Evolutionary conservation across 805 yeast species (phyloP).

Genomic region (Candida verbasci): DNA sequence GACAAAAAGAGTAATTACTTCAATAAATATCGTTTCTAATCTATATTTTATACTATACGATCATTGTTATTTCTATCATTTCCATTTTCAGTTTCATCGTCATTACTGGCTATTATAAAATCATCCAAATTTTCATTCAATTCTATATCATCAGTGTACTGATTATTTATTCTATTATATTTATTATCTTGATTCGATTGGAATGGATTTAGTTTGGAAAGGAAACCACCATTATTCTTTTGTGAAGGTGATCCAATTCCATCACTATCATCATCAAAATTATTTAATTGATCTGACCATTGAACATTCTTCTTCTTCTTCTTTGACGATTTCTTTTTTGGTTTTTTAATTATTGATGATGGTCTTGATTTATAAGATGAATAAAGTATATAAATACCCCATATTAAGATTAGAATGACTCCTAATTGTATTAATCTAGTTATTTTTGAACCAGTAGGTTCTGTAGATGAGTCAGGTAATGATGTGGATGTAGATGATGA

Average conservation of each 20-base stretch:
- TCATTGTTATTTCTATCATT: background rate
- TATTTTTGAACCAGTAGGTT: constrained; percentile 13
- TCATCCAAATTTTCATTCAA: constrained; percentile 37
- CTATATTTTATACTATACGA: constrained; percentile 1
- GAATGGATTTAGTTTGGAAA: constrained; percentile 30
- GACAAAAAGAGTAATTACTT: too few relatives aligned
- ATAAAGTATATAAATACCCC: constrained; percentile 39
- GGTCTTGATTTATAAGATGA: constrained; percentile 34
- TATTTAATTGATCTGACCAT: constrained; percentile 43
- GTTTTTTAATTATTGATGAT: constrained; percentile 36
- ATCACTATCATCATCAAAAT: constrained; percentile 23
- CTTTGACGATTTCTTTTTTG: constrained; percentile 14
- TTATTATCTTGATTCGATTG: constrained; percentile 19
- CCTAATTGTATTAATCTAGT: constrained; percentile 37
- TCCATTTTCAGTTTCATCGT: constrained; percentile 22
- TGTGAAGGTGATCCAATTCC: constrained; percentile 10
- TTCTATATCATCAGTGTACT: constrained; percentile 35
- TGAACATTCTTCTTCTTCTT: constrained; percentile 39
- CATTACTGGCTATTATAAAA: constrained; percentile 48
- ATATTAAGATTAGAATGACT: constrained; percentile 32
- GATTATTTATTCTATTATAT: constrained; percentile 21
- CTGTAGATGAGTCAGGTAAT: background rate
- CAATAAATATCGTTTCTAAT: too few relatives aligned
- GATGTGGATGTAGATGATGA: background rate
- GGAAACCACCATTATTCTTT: constrained; percentile 30